phyloP scores from a whole-genome alignment of 305 asterid species.

The Fraxinus sp. region DNA sequence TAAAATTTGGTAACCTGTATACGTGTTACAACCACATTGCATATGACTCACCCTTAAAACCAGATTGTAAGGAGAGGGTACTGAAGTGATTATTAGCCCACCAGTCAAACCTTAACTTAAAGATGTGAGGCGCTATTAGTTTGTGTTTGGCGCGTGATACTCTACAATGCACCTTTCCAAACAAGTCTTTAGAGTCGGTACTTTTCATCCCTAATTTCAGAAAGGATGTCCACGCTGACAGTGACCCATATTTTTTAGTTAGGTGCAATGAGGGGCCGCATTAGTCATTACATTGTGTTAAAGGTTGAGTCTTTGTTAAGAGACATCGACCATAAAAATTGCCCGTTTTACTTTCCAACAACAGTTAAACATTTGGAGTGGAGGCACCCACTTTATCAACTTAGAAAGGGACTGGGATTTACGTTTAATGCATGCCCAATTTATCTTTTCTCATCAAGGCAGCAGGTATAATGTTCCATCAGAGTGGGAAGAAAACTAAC shows the following conservation, averaged over 20 bases:
- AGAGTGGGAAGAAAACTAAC: neutral
- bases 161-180: neutral
- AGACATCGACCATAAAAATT: neutral
- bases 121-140: neutral
- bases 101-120: neutral
- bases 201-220: neutral
- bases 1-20: neutral
- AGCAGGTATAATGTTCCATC: neutral
- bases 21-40: neutral
- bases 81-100: neutral
- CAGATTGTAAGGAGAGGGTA: neutral
- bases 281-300: neutral
- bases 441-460: neutral
- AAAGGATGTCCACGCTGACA: neutral
- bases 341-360: neutral
- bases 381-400: neutral
- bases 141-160: neutral
- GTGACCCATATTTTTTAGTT: neutral
- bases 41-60: neutral
- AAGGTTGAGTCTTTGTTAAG: neutral
- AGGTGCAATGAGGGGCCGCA: neutral
- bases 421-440: neutral
- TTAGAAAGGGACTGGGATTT: neutral
- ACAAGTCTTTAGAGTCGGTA: neutral
- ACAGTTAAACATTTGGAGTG: slow-evolving; percentile 3